phyloP scores from a whole-genome alignment of 2,329 filamentous ascomycete species.

The Phoma herbarum region DNA sequence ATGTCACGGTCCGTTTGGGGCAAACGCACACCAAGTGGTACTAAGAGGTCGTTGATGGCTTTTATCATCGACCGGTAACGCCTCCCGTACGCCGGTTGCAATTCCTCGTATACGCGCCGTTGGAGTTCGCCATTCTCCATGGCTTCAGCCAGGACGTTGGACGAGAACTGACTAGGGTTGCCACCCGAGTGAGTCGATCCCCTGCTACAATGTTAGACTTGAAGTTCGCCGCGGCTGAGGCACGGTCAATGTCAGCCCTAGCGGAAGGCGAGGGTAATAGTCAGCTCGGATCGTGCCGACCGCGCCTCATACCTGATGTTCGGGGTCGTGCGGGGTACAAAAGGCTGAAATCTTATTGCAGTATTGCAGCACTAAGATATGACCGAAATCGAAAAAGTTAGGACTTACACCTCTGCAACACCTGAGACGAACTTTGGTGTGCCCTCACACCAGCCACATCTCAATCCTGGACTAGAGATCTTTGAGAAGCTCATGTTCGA shows the following conservation, averaged over 20 bases:
- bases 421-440: constrained; percentile 68
- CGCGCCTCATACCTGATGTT: constrained; percentile 7
- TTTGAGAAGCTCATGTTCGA: constrained; percentile 94
- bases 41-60: constrained; percentile 67
- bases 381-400: neutral
- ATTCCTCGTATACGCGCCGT: constrained; percentile 59
- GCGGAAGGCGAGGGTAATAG: neutral
- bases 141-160: constrained; percentile 65
- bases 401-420: constrained; percentile 65
- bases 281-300: constrained; percentile 5
- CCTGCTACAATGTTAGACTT: constrained; percentile 49
- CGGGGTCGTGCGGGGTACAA: constrained; percentile 3
- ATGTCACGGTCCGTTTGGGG: constrained; percentile 57
- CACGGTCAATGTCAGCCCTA: constrained; percentile 13
- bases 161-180: constrained; percentile 66
- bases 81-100: constrained; percentile 65
- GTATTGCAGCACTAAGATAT: neutral
- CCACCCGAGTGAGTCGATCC: constrained; percentile 68
- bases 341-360: neutral
- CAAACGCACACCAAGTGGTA: constrained; percentile 68
- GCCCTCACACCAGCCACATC: constrained; percentile 89
- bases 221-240: constrained; percentile 12
- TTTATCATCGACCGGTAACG: constrained; percentile 65
- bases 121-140: constrained; percentile 62
- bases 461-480: constrained; percentile 78